Conservation (phyloP, 495 filamentous ascomycete species). For the Penicillium crystallinum region DNA sequence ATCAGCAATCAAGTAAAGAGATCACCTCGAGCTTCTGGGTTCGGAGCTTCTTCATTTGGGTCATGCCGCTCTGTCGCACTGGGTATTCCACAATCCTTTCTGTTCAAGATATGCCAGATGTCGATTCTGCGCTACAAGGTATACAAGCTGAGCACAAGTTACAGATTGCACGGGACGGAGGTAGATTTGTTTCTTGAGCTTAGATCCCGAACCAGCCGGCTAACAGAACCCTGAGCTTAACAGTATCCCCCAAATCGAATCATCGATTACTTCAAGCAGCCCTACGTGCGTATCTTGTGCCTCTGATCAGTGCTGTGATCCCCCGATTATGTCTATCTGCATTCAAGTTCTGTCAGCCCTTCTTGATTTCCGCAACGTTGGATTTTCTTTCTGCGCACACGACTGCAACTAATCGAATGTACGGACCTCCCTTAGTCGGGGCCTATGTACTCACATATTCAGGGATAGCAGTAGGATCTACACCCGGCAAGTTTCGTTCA, state of each 20-base stretch:
- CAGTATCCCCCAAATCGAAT: background rate
- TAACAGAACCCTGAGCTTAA: background rate
- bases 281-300: conserved; percentile 18
- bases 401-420: conserved; percentile 22
- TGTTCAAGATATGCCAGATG: conserved; percentile 26
- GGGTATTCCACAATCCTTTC: conserved; percentile 23
- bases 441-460: conserved; percentile 51
- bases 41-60: conserved; percentile 29
- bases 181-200: background rate
- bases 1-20: conserved; percentile 20
- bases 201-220: background rate
- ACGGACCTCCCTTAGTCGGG: conserved; percentile 53
- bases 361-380: conserved; percentile 49
- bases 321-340: conserved; percentile 47
- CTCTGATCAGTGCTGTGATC: conserved; percentile 35
- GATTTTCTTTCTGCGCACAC: conserved; percentile 25
- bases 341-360: conserved; percentile 55
- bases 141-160: background rate
- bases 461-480: conserved; percentile 47
- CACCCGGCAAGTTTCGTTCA: background rate
- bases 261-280: conserved; percentile 13
- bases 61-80: conserved; percentile 22
- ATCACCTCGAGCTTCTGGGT: conserved; percentile 25
- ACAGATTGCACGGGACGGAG: background rate
- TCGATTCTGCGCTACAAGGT: conserved; percentile 4